Percentiles rank a stretch among this genome's conserved stretches.
Evolutionary conservation across 441 rosid species (phyloP).

Genomic region (Macaranga tanarius): DNA sequence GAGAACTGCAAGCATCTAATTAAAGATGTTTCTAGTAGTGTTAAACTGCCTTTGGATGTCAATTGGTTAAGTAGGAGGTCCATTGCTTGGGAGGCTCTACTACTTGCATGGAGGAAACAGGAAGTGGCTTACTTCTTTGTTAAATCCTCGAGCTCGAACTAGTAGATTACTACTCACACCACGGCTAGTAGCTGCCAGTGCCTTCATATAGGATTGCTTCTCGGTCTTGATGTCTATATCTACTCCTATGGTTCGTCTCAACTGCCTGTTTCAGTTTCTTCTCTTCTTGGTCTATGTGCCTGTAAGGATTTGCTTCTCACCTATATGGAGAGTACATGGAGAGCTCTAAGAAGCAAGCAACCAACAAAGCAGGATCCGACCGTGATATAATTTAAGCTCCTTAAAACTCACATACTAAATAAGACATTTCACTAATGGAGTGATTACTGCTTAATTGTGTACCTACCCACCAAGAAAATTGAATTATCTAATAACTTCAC

Average conservation of each 20-base stretch:
- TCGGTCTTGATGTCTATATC: constrained; percentile 33
- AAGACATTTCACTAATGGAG: no score
- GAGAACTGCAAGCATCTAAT: no score
- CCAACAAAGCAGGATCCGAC: neutral
- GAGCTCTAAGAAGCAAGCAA: neutral
- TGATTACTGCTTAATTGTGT: no score
- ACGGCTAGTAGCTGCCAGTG: constrained; percentile 25
- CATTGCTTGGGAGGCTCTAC: no score
- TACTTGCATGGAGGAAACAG: no score
- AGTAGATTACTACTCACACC: constrained; percentile 13
- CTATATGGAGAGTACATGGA: constrained; percentile 17
- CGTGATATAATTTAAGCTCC: neutral
- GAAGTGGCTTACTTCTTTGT: neutral
- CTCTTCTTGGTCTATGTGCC: constrained; percentile 28
- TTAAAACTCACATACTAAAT: no score
- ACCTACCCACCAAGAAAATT: no score
- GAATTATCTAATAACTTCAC: no score
- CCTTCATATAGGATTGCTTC: constrained; percentile 32
- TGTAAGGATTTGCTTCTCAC: constrained; percentile 22
- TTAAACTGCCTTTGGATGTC: no score
- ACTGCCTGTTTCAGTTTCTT: constrained; percentile 30
- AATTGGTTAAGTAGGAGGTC: no score
- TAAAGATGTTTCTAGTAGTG: no score
- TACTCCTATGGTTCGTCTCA: constrained; percentile 34
- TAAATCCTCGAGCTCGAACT: constrained; percentile 1